phyloP scores from a whole-genome alignment of 2,329 filamentous ascomycete species.

The Pseudocercospora pini-densiflorae region DNA sequence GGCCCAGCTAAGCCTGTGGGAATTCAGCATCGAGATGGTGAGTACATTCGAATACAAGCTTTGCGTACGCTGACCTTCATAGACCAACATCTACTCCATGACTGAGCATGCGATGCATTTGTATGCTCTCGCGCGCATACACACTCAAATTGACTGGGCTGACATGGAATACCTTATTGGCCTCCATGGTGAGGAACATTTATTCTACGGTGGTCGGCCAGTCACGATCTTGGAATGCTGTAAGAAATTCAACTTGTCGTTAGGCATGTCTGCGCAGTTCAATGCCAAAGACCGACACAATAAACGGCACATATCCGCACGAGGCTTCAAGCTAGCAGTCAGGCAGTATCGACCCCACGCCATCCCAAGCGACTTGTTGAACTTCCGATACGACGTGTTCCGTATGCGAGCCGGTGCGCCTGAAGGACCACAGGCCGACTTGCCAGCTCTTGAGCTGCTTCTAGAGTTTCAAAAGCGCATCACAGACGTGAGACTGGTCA shows the following conservation, averaged over 20 bases:
- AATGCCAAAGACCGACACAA: not conserved
- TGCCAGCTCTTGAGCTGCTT: constrained; percentile 4
- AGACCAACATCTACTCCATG: not conserved
- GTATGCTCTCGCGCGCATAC: not conserved
- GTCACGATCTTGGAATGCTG: not conserved
- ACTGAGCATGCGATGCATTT: not conserved
- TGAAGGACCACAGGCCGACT: not conserved
- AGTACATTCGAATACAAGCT: not conserved
- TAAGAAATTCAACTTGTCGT: not conserved
- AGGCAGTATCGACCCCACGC: constrained; percentile 5
- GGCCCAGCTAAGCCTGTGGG: constrained; percentile 11
- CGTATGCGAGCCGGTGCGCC: constrained; percentile 10
- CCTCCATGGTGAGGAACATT: constrained; percentile 5
- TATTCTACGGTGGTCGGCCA: constrained; percentile 11
- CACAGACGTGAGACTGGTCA: not conserved
- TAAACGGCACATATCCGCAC: not conserved
- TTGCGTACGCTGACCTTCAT: not conserved
- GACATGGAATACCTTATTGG: constrained; percentile 12
- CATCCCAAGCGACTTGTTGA: constrained; percentile 9
- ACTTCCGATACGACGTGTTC: constrained; percentile 3
- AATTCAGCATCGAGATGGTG: constrained; percentile 9
- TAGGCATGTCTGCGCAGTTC: constrained; percentile 1
- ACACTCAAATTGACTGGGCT: not conserved
- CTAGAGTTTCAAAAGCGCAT: constrained; percentile 4
- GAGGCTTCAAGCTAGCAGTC: not conserved